Evolutionary conservation across 179 eudicot genomes (phyloP), one percentile per base, ranked within the genome.

Genomic region (Beta macrorhiza): DNA sequence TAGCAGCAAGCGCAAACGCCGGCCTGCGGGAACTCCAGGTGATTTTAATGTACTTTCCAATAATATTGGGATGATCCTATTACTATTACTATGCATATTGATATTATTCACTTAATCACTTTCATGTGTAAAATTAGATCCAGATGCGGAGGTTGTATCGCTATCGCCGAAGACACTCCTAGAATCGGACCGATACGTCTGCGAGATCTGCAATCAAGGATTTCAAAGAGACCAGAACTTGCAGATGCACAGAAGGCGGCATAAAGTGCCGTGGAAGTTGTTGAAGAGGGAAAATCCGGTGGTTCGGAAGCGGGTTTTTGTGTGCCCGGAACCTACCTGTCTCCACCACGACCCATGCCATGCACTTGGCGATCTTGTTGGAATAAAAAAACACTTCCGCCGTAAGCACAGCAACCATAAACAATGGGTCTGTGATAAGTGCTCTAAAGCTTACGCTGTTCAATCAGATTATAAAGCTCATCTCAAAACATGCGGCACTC

Each of bases 11-110:
- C 88, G 99, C 70, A 95, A 92, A 77, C 83, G 99, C 55, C 88
- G 99, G 16, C 99, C 99, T 9, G 98, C 97, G 7, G 99, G 99
- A 51, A 95, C 99, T 55, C 99, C 99, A 79, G 98, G 98, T 95
- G 80, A 16, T 5, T 32, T 32, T 20, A 20, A 51, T 25, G 7
- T 25, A 74, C 15, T 42, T 0, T 6, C 52, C 1, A 25, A 25
- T 25, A 49, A 49, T 49, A 49, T 49, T 5, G 9, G 52, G 52
- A 49, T 49, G 52, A 49, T 49, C 52, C 25, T 25, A 25, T 25
- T 25, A 25, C 1, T 32, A 19, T 44, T 58, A 12, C 29, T 53
- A 16, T 74, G 15, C 12, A 25, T 53, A 56, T 4, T 20, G 0
- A 5, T 69, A 15, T 53, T 19, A 25, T 63, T 25, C 25, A 25